These are phyloP conservation scores for Phalaenopsis aphrodite DNA, from an alignment of 106 monocot species.

Conservation along the genomic window DNA sequence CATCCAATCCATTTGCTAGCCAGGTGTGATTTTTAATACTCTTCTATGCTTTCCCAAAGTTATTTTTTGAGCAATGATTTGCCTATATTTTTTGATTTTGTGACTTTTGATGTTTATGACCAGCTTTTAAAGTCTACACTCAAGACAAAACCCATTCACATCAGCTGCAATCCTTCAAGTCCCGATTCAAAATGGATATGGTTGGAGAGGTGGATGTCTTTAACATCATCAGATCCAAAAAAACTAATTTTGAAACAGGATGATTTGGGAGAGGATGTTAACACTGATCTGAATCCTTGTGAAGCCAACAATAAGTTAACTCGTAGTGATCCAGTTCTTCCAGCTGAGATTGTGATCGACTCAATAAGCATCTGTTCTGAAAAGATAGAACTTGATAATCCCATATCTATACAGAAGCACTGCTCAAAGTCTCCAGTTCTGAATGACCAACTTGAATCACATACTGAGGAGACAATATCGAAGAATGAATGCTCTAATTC, in stretches of 20 bases:
- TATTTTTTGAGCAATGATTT: not conserved
- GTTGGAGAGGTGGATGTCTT: slow-evolving; percentile 81
- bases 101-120: not conserved
- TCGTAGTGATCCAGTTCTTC: not conserved
- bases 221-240: slow-evolving; percentile 30
- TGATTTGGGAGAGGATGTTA: not conserved
- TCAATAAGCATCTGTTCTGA: slow-evolving; percentile 3
- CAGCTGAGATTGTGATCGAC: slow-evolving; percentile 10
- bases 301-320: not conserved
- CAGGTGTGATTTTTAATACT: slow-evolving; percentile 27
- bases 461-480: slow-evolving; percentile 9
- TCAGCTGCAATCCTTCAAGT: slow-evolving; percentile 52
- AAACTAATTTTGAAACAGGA: slow-evolving; percentile 1
- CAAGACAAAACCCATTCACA: slow-evolving; percentile 33
- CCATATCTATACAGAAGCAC: slow-evolving; percentile 7
- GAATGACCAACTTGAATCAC: slow-evolving; percentile 18
- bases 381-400: slow-evolving; percentile 16
- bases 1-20: slow-evolving; percentile 45
- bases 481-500: slow-evolving; percentile 12
- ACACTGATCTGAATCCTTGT: slow-evolving; percentile 1
- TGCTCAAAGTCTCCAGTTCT: slow-evolving; percentile 6
- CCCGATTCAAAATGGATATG: slow-evolving; percentile 68
- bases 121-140: slow-evolving; percentile 57
- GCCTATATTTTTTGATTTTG: not conserved
- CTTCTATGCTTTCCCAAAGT: not conserved